These are phyloP conservation scores for Zanthoxylum bungeanum DNA, from an alignment of 345 rosid genomes.

Conservation along the genomic window DNA sequence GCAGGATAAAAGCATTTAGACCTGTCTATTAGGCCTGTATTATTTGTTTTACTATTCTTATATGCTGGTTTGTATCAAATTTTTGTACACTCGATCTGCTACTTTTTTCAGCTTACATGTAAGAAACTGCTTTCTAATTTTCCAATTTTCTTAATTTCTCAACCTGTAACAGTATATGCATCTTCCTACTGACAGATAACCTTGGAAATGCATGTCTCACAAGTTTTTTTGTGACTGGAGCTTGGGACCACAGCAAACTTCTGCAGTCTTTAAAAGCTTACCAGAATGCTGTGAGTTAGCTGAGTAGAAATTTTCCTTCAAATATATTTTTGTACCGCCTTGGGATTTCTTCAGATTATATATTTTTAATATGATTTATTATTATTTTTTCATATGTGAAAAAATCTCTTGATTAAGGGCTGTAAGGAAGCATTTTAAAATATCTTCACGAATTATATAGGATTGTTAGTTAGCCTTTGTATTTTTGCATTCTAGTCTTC, in stretches of 20 bases:
- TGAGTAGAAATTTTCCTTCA: constrained; percentile 4
- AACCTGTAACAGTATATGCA: neutral
- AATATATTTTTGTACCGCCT: neutral
- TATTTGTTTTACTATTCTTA: neutral
- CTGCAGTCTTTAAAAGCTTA: constrained; percentile 68
- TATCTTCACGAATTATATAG: neutral
- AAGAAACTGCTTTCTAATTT: constrained; percentile 1
- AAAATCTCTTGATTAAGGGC: constrained; percentile 2
- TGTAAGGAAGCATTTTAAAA: neutral
- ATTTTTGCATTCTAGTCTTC: neutral
- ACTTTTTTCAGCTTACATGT: neutral
- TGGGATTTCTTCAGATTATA: neutral
- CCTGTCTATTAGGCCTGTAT: neutral
- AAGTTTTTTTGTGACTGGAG: constrained; percentile 62
- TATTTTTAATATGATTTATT: neutral
- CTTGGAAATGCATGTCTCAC: constrained; percentile 78
- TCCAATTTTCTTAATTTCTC: neutral
- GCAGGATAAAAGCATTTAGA: neutral
- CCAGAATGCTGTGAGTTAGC: constrained; percentile 66
- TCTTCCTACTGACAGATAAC: constrained; percentile 48
- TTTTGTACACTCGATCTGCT: neutral
- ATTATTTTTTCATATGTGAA: neutral
- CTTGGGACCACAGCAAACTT: constrained; percentile 71
- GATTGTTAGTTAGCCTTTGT: neutral
- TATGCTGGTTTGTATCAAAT: neutral